Evolutionary conservation across 176 grass and related monocot genomes (phyloP).

Genomic region (Oryza nivara): DNA sequence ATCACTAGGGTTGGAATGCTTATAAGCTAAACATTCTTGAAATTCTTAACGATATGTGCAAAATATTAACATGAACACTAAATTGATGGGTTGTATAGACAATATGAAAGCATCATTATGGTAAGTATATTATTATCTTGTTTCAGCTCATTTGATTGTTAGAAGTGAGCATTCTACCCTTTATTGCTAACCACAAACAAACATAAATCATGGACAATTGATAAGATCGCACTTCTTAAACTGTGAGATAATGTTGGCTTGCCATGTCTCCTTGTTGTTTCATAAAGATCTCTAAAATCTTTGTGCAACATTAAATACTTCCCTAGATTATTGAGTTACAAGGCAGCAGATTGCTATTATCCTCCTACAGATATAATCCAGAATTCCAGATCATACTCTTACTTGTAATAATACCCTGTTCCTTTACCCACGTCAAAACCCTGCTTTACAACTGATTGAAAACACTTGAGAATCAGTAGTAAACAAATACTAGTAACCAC

Average conservation of each 20-base stretch:
- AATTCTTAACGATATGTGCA: not conserved
- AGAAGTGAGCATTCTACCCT: constrained; percentile 24
- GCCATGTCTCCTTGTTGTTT: not conserved
- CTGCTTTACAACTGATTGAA: constrained; percentile 29
- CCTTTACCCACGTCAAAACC: not conserved
- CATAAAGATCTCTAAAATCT: not conserved
- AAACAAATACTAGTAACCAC: not conserved
- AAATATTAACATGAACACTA: not conserved
- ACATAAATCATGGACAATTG: not conserved
- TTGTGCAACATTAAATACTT: not conserved
- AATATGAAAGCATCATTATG: constrained; percentile 5
- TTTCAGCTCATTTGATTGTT: constrained; percentile 14
- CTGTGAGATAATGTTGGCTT: not conserved
- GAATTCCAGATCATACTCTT: not conserved
- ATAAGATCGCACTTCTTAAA: constrained; percentile 11
- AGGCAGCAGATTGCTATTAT: too few relatives aligned
- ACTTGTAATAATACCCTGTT: not conserved
- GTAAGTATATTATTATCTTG: not conserved
- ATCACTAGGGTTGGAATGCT: constrained; percentile 3
- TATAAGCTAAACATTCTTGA: not conserved
- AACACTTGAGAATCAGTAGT: too few relatives aligned
- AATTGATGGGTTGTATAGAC: not conserved
- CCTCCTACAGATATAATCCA: too few relatives aligned
- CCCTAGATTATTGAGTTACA: too few relatives aligned
- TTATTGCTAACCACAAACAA: not conserved